Conservation (phyloP, 768 basidiomycete genomes). For the Phylloporus scabripes region DNA sequence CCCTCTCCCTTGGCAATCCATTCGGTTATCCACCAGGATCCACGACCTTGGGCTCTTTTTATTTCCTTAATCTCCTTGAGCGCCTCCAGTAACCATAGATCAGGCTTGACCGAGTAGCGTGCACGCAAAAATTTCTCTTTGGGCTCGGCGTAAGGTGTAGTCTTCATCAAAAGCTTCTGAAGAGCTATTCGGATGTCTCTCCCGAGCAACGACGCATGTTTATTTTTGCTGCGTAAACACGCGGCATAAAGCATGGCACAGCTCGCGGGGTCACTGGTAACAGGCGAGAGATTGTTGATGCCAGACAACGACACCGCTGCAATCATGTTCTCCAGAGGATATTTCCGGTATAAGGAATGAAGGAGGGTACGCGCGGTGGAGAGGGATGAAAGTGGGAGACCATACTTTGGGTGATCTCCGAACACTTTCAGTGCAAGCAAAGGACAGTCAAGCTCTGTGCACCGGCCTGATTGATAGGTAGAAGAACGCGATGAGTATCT, state of each 20-base stretch:
- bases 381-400: conserved; percentile 43
- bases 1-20: conserved; percentile 23
- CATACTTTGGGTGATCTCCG: conserved; percentile 57
- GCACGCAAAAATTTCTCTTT: conserved; percentile 17
- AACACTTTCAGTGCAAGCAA: conserved; percentile 55
- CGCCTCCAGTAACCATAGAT: conserved; percentile 35
- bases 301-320: conserved; percentile 49
- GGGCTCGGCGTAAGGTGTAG: conserved; percentile 16
- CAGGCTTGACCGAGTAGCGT: conserved; percentile 29
- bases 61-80: conserved; percentile 33
- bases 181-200: conserved; percentile 40
- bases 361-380: conserved; percentile 51
- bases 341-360: conserved; percentile 45
- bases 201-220: conserved; percentile 38
- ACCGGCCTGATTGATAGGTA: conserved; percentile 45
- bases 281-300: conserved; percentile 48
- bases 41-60: conserved; percentile 27
- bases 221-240: conserved; percentile 43
- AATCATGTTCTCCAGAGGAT: conserved; percentile 45
- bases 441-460: conserved; percentile 51
- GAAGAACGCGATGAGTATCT: neutral
- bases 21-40: conserved; percentile 24
- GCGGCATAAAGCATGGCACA: conserved; percentile 54
- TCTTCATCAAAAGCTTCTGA: conserved; percentile 26
- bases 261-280: conserved; percentile 51